A percentile compares a stretch with the other conserved stretches of the same genome.
These are phyloP conservation scores for Fusarium citri DNA, from an alignment of 2,329 filamentous ascomycete genomes.

Conservation along the genomic window DNA sequence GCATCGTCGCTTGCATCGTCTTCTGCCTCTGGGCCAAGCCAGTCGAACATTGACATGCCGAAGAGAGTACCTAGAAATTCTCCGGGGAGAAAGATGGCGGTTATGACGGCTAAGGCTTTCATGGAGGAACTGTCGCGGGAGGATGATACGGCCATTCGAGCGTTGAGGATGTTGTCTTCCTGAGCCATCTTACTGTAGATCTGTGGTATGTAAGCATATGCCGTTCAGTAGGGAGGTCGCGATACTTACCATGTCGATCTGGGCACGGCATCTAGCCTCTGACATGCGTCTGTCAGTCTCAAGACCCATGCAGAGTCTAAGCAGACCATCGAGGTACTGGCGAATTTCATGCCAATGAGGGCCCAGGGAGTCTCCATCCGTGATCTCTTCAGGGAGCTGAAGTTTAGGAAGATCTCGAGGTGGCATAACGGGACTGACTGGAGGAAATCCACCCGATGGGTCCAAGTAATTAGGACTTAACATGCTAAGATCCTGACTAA, in stretches of 20 bases:
- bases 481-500: slow-evolving; percentile 43
- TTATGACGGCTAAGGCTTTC: slow-evolving; percentile 61
- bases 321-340: slow-evolving; percentile 59
- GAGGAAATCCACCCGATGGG: slow-evolving; percentile 40
- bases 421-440: slow-evolving; percentile 44
- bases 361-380: slow-evolving; percentile 48
- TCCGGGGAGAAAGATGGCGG: slow-evolving; percentile 60
- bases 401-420: slow-evolving; percentile 36
- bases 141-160: slow-evolving; percentile 55
- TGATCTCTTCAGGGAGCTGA: slow-evolving; percentile 26
- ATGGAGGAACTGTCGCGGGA: slow-evolving; percentile 60
- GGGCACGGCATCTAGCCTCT: slow-evolving; percentile 58
- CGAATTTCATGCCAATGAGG: slow-evolving; percentile 60
- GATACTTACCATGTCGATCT: slow-evolving; percentile 58
- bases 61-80: slow-evolving; percentile 61
- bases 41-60: slow-evolving; percentile 62
- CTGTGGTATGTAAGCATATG: slow-evolving; percentile 39
- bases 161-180: slow-evolving; percentile 60
- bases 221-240: too few species aligned
- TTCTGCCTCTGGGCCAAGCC: slow-evolving; percentile 54
- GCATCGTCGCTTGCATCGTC: slow-evolving; percentile 4
- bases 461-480: slow-evolving; percentile 42
- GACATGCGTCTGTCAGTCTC: slow-evolving; percentile 61
- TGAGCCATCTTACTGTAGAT: slow-evolving; percentile 63
- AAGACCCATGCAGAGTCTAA: slow-evolving; percentile 57